Base-by-base conservation (phyloP, 176 grass and related monocot genomes). In the Lolium perenne region DNA sequence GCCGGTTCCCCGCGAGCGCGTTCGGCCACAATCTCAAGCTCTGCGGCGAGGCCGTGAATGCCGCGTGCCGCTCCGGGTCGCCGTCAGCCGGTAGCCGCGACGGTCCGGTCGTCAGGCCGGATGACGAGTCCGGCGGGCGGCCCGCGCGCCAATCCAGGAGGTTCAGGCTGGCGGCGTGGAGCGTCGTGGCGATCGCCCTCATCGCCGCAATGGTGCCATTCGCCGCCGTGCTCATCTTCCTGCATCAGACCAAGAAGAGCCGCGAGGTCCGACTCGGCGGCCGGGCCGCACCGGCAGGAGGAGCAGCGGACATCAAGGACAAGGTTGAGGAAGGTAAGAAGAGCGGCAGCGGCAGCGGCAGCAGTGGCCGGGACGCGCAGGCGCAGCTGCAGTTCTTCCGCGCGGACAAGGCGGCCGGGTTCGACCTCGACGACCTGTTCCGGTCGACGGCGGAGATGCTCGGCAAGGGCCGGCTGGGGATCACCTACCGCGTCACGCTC, bases 381-480 rank as follows among this genome's bases (percentile, higher is more conserved):
- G 75, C 32, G 35, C 75, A 92, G 43, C 84, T 99, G 14, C 84
- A 82, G 82, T 94, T 94, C 90, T 91, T 95, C 79, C 81, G 88
- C 0, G 54, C 69, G 9, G 88, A 92, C 35, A 94, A 82, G 59
- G 82, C 66, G 38, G 82, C 72, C 0, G 51, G 51, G 11, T 99
- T 96, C 90, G 76, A 87, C 40, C 75, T 94, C 23, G 92, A 96
- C 69, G 75, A 87, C 45, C 86, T 99, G 38, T 82, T 96, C 85
- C 79, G 86, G 69, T 92, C 97, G 15, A 85, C 97, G n/a, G 97
- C 97, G 5, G 87, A 91, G 84, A 74, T 93, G 82, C 83, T 99
- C 5, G 92, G 94, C 57, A 96, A 94, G 82, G 97, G 97, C 26
- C 78, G 86, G 61, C 35, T 96, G 14, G 97, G 97, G 48, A 96